Conservation (phyloP, 768 basidiomycete genomes). For the Hericium rajendrae region DNA sequence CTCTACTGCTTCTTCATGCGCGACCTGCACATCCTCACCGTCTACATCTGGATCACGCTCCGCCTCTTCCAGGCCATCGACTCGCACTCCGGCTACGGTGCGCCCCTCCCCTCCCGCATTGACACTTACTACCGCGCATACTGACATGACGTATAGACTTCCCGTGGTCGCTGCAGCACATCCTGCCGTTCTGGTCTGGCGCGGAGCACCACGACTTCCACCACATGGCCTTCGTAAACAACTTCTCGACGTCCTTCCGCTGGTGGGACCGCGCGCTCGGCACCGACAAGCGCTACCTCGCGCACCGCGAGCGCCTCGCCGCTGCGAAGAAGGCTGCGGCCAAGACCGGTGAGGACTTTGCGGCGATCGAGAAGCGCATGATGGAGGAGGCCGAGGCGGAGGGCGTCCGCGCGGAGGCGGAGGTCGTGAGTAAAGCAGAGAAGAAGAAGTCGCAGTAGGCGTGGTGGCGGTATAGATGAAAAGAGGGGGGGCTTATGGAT, state of each 20-base stretch:
- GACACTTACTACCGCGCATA: neutral
- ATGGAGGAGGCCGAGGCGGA: slow-evolving; percentile 66
- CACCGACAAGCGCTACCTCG: slow-evolving; percentile 84
- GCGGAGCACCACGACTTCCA: slow-evolving; percentile 99
- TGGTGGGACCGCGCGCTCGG: slow-evolving; percentile 89
- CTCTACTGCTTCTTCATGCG: slow-evolving; percentile 71
- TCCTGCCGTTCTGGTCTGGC: slow-evolving; percentile 93
- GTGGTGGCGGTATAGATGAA: too few species aligned
- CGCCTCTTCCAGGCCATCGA: slow-evolving; percentile 97
- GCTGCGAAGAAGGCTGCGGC: slow-evolving; percentile 41
- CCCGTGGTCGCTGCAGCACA: slow-evolving; percentile 92
- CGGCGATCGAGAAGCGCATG: slow-evolving; percentile 49
- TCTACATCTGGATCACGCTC: slow-evolving; percentile 90
- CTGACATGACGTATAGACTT: slow-evolving; percentile 48
- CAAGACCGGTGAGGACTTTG: slow-evolving; percentile 24
- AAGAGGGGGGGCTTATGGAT: too few species aligned
- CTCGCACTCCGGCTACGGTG: slow-evolving; percentile 93
- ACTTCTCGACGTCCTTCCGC: slow-evolving; percentile 89
- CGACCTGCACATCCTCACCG: slow-evolving; percentile 83
- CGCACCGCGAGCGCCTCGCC: slow-evolving; percentile 59
- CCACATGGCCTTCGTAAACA: slow-evolving; percentile 93
- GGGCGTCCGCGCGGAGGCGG: slow-evolving; percentile 58
- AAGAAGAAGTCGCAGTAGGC: slow-evolving; percentile 11
- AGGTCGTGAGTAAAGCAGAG: slow-evolving; percentile 23
- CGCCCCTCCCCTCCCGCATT: slow-evolving; percentile 15